Conservation (phyloP, 1,139 yeast species). For the Ogataea hybrid region DNA sequence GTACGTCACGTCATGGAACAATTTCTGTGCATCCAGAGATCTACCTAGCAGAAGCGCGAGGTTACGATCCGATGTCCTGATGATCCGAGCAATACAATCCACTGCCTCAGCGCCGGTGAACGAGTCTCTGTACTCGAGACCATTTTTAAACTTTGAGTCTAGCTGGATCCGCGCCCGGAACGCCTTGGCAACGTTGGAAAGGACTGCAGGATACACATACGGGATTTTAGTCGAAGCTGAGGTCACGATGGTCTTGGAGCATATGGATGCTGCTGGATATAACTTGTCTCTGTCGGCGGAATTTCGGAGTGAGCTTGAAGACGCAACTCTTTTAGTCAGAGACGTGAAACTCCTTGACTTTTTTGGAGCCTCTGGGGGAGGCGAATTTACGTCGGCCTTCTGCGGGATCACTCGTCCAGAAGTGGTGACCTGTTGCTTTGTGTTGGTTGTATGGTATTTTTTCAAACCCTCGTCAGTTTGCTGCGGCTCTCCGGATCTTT, state of each 20-base stretch:
- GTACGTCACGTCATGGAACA: conserved; percentile 94
- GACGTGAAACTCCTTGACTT: conserved; percentile 34
- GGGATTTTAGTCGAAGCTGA: conserved; percentile 50
- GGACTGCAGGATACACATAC: conserved; percentile 80
- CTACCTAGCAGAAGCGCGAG: conserved; percentile 86
- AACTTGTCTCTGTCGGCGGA: conserved; percentile 28
- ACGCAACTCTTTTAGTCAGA: conserved; percentile 30
- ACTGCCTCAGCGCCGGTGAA: conserved; percentile 96
- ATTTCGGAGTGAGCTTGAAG: conserved; percentile 29
- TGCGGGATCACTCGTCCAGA: conserved; percentile 44
- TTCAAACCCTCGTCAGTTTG: conserved; percentile 23
- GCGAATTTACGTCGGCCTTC: conserved; percentile 34
- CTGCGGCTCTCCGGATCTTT: conserved; percentile 3
- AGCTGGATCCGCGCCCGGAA: conserved; percentile 70
- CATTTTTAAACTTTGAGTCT: conserved; percentile 86
- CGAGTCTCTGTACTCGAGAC: conserved; percentile 91
- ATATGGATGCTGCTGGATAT: conserved; percentile 24
- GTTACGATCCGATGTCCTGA: conserved; percentile 88
- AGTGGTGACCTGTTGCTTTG: conserved; percentile 29
- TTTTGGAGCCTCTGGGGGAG: conserved; percentile 23
- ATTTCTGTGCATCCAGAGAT: conserved; percentile 90
- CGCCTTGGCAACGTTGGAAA: conserved; percentile 79
- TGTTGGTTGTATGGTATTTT: conserved; percentile 29
- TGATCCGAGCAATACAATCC: conserved; percentile 78
- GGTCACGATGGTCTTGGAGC: conserved; percentile 41